These are phyloP conservation scores for Nematodospora anomalae DNA, from an alignment of 1,139 yeast genomes.

Conservation along the genomic window DNA sequence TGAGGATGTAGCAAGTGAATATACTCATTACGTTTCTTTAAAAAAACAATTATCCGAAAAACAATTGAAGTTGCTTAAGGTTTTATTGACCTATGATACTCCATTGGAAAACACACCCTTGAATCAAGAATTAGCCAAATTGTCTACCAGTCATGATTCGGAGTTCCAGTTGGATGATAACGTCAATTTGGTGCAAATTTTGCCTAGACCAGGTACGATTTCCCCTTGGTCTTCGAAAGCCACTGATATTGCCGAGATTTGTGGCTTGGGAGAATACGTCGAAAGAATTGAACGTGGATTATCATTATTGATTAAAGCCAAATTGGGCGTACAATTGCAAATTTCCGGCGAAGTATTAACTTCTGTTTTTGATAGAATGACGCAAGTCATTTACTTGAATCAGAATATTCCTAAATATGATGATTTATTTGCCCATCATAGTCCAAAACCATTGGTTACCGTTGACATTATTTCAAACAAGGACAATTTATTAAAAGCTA, in stretches of 20 bases:
- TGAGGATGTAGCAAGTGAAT: conserved; percentile 68
- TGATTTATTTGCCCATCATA: conserved; percentile 74
- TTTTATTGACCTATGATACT: conserved; percentile 73
- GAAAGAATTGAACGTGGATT: conserved; percentile 91
- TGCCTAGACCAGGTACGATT: conserved; percentile 94
- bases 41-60: conserved; percentile 34
- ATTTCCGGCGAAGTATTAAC: conserved; percentile 51
- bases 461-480: conserved; percentile 64
- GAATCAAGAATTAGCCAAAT: conserved; percentile 43
- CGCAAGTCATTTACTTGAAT: conserved; percentile 64
- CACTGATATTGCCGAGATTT: conserved; percentile 85
- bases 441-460: conserved; percentile 82
- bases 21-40: conserved; percentile 78
- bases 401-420: conserved; percentile 57
- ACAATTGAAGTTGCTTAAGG: conserved; percentile 53
- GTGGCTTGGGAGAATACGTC: conserved; percentile 72
- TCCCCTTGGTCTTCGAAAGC: conserved; percentile 99
- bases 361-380: conserved; percentile 91
- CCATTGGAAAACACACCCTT: conserved; percentile 53
- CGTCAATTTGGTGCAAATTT: conserved; percentile 65
- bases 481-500: conserved; percentile 70
- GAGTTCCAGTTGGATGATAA: conserved; percentile 41
- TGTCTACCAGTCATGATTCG: conserved; percentile 29
- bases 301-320: conserved; percentile 67
- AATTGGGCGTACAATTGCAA: conserved; percentile 64